Conservation (phyloP, 352 stramenopile species). For the Globisporangium heterothallicum region DNA sequence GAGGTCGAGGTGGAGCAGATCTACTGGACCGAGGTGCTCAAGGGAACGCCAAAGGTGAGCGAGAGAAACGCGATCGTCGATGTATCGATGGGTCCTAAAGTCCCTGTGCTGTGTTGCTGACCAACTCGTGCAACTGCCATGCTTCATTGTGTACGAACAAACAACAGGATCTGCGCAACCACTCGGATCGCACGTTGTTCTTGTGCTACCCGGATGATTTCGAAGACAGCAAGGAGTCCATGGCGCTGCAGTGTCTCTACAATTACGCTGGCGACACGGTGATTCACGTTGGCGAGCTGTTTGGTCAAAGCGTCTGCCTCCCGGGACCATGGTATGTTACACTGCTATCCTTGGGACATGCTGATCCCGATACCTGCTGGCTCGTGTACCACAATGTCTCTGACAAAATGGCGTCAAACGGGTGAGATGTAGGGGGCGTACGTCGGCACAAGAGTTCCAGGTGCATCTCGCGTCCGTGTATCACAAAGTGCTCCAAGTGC, state of each 20-base stretch:
- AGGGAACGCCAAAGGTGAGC: constrained; percentile 67
- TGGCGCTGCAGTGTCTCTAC: constrained; percentile 86
- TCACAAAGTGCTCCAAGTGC: constrained; percentile 91
- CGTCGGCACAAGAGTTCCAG: constrained; percentile 90
- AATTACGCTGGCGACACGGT: constrained; percentile 89
- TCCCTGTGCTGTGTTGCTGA: too few species aligned
- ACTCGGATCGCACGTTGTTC: constrained; percentile 85
- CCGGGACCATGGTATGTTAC: constrained; percentile 74
- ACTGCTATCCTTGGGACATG: not conserved
- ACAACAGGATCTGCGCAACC: constrained; percentile 63
- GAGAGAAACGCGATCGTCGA: too few species aligned
- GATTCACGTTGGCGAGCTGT: constrained; percentile 94
- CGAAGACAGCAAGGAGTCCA: constrained; percentile 80
- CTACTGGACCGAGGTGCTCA: constrained; percentile 76
- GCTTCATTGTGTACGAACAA: constrained; percentile 15
- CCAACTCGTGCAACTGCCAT: too few species aligned
- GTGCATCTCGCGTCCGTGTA: constrained; percentile 87
- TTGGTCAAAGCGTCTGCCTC: constrained; percentile 83
- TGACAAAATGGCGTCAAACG: too few species aligned
- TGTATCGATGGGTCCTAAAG: too few species aligned
- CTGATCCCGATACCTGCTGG: not conserved
- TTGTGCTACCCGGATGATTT: constrained; percentile 94
- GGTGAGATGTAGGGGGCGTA: constrained; percentile 85
- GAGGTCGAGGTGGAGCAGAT: constrained; percentile 80
- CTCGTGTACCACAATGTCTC: too few species aligned